A percentile compares a stretch with the other conserved stretches of the same genome.
phyloP scores from a whole-genome alignment of 169 alveolate species.

The Eimeria maxima region DNA sequence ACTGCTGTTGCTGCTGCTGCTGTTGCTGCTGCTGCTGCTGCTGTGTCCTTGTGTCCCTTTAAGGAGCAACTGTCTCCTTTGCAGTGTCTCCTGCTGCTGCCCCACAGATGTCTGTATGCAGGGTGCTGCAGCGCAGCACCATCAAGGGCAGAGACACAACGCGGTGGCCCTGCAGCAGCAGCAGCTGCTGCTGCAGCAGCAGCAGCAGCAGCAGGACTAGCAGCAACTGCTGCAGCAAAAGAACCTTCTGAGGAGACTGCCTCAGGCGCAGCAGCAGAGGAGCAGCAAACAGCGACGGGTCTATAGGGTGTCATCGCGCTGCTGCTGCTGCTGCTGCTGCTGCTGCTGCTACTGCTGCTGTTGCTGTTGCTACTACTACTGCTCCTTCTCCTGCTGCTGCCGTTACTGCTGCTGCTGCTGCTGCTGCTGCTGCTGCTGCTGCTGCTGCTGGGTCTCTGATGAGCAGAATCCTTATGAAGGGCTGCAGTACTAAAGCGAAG shows the following conservation, averaged over 20 bases:
- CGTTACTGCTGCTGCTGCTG: too few relatives aligned
- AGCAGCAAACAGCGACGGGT: too few relatives aligned
- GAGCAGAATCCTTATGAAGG: not conserved
- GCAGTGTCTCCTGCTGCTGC: too few relatives aligned
- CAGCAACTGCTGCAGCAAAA: too few relatives aligned
- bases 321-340: not conserved
- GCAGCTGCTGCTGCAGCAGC: not conserved
- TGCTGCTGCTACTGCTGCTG: too few relatives aligned
- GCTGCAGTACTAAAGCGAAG: slow-evolving; percentile 12
- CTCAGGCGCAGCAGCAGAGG: not conserved
- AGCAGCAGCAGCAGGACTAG: not conserved
- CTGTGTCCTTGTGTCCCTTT: too few relatives aligned
- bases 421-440: slow-evolving; percentile 50
- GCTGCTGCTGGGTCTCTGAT: not conserved
- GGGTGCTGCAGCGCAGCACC: not conserved
- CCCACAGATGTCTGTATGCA: not conserved
- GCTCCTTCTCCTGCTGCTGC: slow-evolving; percentile 28
- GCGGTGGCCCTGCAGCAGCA: not conserved
- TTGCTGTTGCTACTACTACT: not conserved
- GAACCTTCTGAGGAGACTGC: not conserved
- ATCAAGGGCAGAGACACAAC: not conserved
- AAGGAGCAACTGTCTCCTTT: not conserved
- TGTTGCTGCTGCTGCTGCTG: too few relatives aligned
- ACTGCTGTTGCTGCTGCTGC: too few relatives aligned
- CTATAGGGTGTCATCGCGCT: not conserved